A percentile compares a stretch with the other conserved stretches of the same genome.
Conservation (phyloP, 2,329 filamentous ascomycete species). For the Pseudocercospora cruenta region DNA sequence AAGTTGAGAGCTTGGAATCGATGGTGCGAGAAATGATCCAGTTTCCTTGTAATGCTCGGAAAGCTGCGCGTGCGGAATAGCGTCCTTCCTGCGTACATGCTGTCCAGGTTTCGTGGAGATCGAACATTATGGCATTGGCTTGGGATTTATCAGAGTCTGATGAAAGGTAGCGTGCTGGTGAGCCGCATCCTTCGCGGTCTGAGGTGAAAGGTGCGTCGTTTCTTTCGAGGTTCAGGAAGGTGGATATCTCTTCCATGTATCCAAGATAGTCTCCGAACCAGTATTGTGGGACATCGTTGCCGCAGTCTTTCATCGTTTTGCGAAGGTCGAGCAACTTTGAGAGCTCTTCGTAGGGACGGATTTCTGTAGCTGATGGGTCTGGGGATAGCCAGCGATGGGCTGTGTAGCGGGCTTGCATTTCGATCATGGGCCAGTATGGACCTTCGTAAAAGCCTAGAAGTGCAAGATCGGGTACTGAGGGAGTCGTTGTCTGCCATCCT, state of each 20-base stretch:
- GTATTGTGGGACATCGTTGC: slow-evolving; percentile 65
- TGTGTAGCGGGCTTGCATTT: slow-evolving; percentile 78
- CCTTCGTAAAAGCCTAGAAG: slow-evolving; percentile 85
- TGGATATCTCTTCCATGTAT: slow-evolving; percentile 71
- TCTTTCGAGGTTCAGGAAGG: slow-evolving; percentile 58
- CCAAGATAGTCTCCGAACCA: slow-evolving; percentile 83
- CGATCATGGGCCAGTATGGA: slow-evolving; percentile 84
- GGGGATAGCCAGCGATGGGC: slow-evolving; percentile 62
- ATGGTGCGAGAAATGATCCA: slow-evolving; percentile 37
- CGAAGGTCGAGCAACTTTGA: slow-evolving; percentile 57
- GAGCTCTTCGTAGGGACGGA: slow-evolving; percentile 43
- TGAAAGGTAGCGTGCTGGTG: slow-evolving; percentile 40
- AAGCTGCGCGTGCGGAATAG: slow-evolving; percentile 35
- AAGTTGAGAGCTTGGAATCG: slow-evolving; percentile 30
- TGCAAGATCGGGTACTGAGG: slow-evolving; percentile 66
- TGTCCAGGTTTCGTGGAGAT: slow-evolving; percentile 45
- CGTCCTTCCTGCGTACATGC: slow-evolving; percentile 30
- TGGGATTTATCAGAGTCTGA: slow-evolving; percentile 41
- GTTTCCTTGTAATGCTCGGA: slow-evolving; percentile 39
- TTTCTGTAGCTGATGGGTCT: neutral
- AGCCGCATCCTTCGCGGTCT: slow-evolving; percentile 54
- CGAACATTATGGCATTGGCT: slow-evolving; percentile 50
- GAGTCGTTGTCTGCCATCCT: slow-evolving; percentile 46
- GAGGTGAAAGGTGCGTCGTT: slow-evolving; percentile 41
- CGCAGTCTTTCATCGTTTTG: slow-evolving; percentile 44